A percentile compares a stretch with the other conserved stretches of the same genome.
Conservation (phyloP, 495 filamentous ascomycete species). For the Trichocladium antarcticum region DNA sequence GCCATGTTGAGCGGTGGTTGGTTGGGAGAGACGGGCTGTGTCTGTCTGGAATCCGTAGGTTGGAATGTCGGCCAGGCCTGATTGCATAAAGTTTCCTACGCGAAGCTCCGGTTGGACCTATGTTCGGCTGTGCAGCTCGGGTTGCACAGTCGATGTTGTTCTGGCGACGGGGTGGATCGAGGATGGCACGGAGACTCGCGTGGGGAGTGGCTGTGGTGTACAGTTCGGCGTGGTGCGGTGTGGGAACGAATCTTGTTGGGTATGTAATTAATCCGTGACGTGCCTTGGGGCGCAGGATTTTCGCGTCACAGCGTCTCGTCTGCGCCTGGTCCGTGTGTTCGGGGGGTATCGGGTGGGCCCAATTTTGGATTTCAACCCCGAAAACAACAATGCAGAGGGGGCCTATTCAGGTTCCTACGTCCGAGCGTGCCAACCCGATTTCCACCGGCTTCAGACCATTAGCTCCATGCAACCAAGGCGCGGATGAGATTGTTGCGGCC, state of each 20-base stretch:
- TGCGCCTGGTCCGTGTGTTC: neutral
- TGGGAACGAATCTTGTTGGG: neutral
- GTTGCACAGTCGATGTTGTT: constrained; percentile 27
- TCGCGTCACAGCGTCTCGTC: neutral
- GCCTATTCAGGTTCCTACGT: too few species aligned
- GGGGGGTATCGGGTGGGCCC: too few species aligned
- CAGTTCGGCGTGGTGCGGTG: too few species aligned
- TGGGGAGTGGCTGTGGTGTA: neutral
- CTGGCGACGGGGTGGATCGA: neutral
- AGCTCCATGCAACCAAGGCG: too few species aligned
- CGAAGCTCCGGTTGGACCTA: constrained; percentile 24
- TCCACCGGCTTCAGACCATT: too few species aligned
- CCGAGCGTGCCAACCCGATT: too few species aligned
- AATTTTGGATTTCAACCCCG: neutral
- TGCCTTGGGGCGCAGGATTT: neutral
- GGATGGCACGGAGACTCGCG: neutral
- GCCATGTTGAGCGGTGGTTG: constrained; percentile 64
- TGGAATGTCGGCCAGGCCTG: constrained; percentile 56
- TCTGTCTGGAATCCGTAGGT: constrained; percentile 41
- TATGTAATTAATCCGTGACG: neutral
- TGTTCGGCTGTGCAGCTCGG: constrained; percentile 54
- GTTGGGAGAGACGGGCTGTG: constrained; percentile 29
- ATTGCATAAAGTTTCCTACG: constrained; percentile 72
- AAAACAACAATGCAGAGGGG: too few species aligned
- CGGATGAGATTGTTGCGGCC: too few species aligned